Evolutionary conservation across 371 early-diverging fungal genomes (phyloP), one percentile per base, ranked within the genome.

Genomic region (Syncephalastrum monosporum): DNA sequence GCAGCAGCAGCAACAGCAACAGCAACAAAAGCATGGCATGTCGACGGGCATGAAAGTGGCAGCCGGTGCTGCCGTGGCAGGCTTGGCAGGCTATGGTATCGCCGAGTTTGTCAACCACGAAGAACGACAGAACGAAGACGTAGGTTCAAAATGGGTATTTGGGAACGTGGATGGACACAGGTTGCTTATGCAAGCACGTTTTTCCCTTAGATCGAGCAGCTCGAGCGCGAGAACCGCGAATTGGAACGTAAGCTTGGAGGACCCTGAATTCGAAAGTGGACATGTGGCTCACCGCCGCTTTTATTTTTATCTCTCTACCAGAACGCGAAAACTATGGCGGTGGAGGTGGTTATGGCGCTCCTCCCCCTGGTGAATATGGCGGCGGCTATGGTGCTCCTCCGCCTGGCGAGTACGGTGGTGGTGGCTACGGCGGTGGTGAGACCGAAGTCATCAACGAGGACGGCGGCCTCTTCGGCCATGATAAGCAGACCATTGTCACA

Each of bases 31-130:
- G 25, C 55, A 33, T 14, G 69, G 71, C 14, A 68, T 74, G 67
- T 72, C 75, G 15, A 71, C 56, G 19, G 78, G 73, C 38, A 65
- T 71, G 67, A 78, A 78, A 25, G 17, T 75, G 3, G 77, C 74
- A 21, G 77, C 63, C 24, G 77, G 66, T 42, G 73, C 71, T 29
- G 73, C 71, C 4, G 74, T 58, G 47, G 77, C 55, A 29, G 77
- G 74, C 46, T 47, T 71, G 14, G 69, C 66, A 6, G 77, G 72
- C 42, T 73, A 63, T 42, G 77, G 68, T 60, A 58, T 77, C 54
- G 47, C 64, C n/a, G 77, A 74, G 59, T 58, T 71, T 42, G 62
- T 68, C n/a, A 68, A 71, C 12, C 77, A 77, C 47, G 74, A 77
- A 42, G 57, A 69, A 21, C 61, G 66, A 15, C 67, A 77, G 56